Conservation (phyloP, 2,329 filamentous ascomycete genomes). For the Fusarium armeniacum region DNA sequence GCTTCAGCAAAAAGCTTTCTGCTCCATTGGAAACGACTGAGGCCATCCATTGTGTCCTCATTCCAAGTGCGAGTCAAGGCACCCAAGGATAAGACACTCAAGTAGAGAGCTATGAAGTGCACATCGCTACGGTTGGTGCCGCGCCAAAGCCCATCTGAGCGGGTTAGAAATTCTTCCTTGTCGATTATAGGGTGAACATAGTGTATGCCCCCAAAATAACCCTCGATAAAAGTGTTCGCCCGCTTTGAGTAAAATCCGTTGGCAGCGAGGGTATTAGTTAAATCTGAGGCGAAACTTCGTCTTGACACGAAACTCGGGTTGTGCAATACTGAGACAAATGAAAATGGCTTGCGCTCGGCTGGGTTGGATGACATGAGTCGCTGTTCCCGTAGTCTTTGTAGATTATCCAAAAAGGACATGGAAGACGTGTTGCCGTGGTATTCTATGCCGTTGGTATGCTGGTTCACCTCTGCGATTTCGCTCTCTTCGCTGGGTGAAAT, state of each 20-base stretch:
- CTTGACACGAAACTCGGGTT: conserved; percentile 13
- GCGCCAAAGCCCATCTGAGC: background rate
- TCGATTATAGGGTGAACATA: conserved; percentile 21
- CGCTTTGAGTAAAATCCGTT: conserved; percentile 18
- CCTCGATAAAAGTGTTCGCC: conserved; percentile 17
- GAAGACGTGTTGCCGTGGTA: conserved; percentile 18
- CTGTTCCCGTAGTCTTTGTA: conserved; percentile 11
- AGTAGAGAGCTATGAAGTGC: conserved; percentile 12
- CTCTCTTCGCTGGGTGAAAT: conserved; percentile 15
- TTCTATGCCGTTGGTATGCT: conserved; percentile 17
- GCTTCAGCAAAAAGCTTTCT: conserved; percentile 7
- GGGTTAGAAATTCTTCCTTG: conserved; percentile 9
- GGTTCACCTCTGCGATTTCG: conserved; percentile 15
- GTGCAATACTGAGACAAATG: conserved; percentile 11
- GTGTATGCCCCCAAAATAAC: conserved; percentile 6
- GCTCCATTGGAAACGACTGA: conserved; percentile 9
- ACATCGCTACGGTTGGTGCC: background rate
- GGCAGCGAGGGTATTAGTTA: conserved; percentile 1
- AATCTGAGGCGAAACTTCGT: conserved; percentile 2
- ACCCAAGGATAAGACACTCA: conserved; percentile 12
- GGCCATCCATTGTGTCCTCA: background rate
- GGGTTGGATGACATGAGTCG: background rate
- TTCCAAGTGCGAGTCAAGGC: conserved; percentile 8
- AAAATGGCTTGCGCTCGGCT: conserved; percentile 4
- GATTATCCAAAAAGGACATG: conserved; percentile 8